A percentile compares a stretch with the other conserved stretches of the same genome.
Conservation (phyloP, 139 green algal species). For the Chlorella sp. region DNA sequence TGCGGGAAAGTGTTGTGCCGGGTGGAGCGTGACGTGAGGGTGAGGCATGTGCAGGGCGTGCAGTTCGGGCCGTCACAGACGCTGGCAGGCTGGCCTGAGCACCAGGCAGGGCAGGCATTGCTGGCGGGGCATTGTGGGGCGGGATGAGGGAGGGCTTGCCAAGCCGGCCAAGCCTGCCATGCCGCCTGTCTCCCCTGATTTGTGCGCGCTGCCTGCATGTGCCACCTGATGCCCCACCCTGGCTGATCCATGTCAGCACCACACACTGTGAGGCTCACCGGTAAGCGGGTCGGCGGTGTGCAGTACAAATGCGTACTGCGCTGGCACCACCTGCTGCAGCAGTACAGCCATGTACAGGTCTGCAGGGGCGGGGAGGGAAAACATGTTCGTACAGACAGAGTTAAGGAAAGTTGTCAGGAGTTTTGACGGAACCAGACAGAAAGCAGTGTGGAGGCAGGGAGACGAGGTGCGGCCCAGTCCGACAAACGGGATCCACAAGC, state of each 20-base stretch:
- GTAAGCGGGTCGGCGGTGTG: slow-evolving; percentile 90
- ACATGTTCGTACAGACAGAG: not conserved
- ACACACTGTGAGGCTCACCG: slow-evolving; percentile 1
- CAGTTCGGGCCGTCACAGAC: not conserved
- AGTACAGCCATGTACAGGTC: slow-evolving; percentile 87
- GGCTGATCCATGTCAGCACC: too few species aligned
- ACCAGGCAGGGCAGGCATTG: not conserved
- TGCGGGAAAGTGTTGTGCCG: too few species aligned
- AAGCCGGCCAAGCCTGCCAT: too few species aligned
- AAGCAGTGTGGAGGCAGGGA: not conserved
- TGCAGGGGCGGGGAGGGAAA: not conserved
- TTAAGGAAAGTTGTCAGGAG: not conserved
- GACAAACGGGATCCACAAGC: not conserved
- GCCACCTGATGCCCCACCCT: too few species aligned
- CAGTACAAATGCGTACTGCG: slow-evolving; percentile 92
- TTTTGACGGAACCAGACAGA: too few species aligned
- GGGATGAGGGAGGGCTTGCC: too few species aligned
- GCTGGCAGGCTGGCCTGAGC: not conserved
- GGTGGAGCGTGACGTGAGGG: not conserved
- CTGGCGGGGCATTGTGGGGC: not conserved
- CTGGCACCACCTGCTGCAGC: slow-evolving; percentile 72
- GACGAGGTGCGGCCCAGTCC: not conserved
- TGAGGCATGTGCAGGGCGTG: not conserved
- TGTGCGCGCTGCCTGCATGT: too few species aligned
- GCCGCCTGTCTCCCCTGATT: too few species aligned